Conservation (phyloP, 2,329 filamentous ascomycete genomes). For the Botrytis fabae region DNA sequence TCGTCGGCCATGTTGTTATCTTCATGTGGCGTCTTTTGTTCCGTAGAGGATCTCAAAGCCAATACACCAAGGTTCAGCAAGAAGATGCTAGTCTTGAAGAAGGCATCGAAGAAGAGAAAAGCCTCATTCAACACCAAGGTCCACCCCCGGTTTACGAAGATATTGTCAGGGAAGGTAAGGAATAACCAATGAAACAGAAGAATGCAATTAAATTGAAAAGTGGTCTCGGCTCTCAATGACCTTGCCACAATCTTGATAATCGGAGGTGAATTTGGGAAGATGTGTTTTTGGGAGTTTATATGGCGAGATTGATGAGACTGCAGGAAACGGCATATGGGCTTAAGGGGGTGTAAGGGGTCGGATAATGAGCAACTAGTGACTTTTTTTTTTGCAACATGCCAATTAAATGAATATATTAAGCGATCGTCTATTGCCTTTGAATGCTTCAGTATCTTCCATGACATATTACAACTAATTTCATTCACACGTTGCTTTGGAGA, state of each 20-base stretch:
- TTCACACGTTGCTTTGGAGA: not conserved
- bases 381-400: not conserved
- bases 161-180: slow-evolving; percentile 31
- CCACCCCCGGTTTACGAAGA: slow-evolving; percentile 39
- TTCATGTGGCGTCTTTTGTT: slow-evolving; percentile 57
- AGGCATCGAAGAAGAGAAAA: slow-evolving; percentile 34
- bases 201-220: not conserved
- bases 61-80: slow-evolving; percentile 32
- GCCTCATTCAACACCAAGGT: slow-evolving; percentile 33
- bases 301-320: not conserved
- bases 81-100: slow-evolving; percentile 29
- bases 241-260: not conserved
- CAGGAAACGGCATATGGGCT: not conserved
- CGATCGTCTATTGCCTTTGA: not conserved
- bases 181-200: not conserved
- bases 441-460: not conserved
- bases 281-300: slow-evolving; percentile 6
- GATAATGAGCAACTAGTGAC: not conserved
- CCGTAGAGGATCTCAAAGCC: slow-evolving; percentile 44
- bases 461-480: not conserved
- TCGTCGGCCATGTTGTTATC: slow-evolving; percentile 61
- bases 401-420: slow-evolving; percentile 18
- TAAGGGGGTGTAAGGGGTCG: not conserved
- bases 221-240: not conserved
- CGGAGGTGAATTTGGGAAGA: not conserved